Base-by-base conservation (phyloP, 2,329 filamentous ascomycete genomes). In the Fulvia fulva region DNA sequence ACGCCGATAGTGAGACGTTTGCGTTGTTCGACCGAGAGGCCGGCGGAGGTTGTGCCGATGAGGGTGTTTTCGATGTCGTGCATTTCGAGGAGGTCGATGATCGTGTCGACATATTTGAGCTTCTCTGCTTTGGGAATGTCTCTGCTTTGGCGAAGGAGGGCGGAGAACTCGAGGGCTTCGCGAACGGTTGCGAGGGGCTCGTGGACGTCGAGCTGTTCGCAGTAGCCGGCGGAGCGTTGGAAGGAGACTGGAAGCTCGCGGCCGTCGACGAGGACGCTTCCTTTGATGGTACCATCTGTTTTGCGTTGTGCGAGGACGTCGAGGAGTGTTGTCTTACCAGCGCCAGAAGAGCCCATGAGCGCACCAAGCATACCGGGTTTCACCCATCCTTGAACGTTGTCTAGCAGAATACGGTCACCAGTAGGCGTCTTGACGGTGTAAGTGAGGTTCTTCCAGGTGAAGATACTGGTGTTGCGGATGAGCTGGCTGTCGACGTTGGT, bases 361-460 rank as follows among this genome's bases (percentile, higher is more conserved):
- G 89, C 89, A 2, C 88, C 92, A 9, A 93, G 79, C 66, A 87
- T 84, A 34, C 90, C 89, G 1, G 89, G 89, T 61, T 87, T 85
- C 52, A 91, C 88, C 65, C 87, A 93, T 1, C 87, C 91, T 63
- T 84, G 80, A 4, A 88, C 81, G 57, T 86, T 78, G 59, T 85
- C 78, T 11, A 88, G 72, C 4, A 88, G 71, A 3, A 70, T 71
- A 14, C 77, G 69, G 47, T 78, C 75, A 2, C 75, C 74, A 37
- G 73, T 72, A 22, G 77, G 70, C 26, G 77, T 78, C 11, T 77
- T 75, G 59, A 91, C 87, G 0, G 83, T 88, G 71, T 96, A 96
- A 69, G 87, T 90, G 60, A 97, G 84, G 63, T 89, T 80, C 71
- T 93, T 89, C 88, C 91, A 96, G 0, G 91, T 96, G 57, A 95